Evolutionary conservation across 179 eudicot genomes (phyloP).

Genomic region (Gypsophila paniculata): DNA sequence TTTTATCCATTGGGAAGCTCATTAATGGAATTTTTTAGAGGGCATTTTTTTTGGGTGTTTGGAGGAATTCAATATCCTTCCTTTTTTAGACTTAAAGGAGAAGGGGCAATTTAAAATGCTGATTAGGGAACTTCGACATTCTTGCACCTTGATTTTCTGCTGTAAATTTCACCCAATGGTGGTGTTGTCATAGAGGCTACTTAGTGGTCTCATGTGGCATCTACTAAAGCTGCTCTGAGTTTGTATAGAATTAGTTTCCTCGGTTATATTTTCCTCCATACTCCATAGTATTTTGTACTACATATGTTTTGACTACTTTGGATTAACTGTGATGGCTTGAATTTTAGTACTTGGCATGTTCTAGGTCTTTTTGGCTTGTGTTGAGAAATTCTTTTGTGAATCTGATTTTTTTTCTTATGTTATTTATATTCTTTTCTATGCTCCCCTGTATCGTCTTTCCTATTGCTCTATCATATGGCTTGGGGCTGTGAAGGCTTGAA

Average conservation of each 20-base stretch:
- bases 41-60: no score
- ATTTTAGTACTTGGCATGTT: background rate
- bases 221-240: background rate
- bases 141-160: background rate
- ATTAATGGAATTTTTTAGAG: no score
- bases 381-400: background rate
- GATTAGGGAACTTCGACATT: background rate
- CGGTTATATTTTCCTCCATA: no score
- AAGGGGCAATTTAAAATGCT: background rate
- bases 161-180: background rate
- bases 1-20: background rate
- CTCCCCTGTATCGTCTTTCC: background rate
- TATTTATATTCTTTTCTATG: background rate
- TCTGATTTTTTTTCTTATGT: background rate
- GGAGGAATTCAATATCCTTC: no score
- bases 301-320: background rate
- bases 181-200: background rate
- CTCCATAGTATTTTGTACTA: background rate
- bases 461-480: background rate
- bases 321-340: background rate
- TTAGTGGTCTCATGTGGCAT: background rate
- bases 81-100: no score
- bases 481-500: background rate
- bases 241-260: background rate
- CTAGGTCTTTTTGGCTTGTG: background rate